These are phyloP conservation scores for Aspergillus jensenii DNA, from an alignment of 2,329 filamentous ascomycete genomes.

Conservation along the genomic window DNA sequence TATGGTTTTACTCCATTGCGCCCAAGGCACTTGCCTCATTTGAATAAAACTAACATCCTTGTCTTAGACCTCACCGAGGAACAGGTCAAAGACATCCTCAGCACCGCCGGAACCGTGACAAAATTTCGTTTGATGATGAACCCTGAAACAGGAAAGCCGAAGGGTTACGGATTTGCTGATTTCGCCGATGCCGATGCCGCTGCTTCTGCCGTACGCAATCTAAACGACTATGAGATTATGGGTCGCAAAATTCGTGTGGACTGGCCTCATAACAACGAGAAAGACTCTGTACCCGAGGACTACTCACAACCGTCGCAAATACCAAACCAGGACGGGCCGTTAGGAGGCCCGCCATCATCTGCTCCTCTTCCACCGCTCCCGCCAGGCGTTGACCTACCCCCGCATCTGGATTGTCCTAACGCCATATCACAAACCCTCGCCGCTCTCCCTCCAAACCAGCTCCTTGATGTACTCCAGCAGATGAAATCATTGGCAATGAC, in stretches of 20 bases:
- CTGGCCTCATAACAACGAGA: conserved; percentile 89
- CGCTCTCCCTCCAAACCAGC: conserved; percentile 79
- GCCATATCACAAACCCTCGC: conserved; percentile 89
- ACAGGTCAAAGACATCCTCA: conserved; percentile 92
- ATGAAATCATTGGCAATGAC: conserved; percentile 87
- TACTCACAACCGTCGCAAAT: conserved; percentile 44
- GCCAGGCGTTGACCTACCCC: conserved; percentile 77
- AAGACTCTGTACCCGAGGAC: conserved; percentile 59
- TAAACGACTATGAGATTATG: conserved; percentile 95
- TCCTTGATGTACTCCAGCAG: conserved; percentile 89
- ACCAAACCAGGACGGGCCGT: conserved; percentile 38
- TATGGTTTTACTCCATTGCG: conserved; percentile 56
- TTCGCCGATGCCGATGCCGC: conserved; percentile 91
- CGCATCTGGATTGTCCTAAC: conserved; percentile 80
- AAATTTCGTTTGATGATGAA: conserved; percentile 95
- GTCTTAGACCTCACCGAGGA: conserved; percentile 86
- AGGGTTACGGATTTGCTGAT: conserved; percentile 95
- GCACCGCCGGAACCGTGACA: conserved; percentile 82
- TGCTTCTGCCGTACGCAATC: conserved; percentile 88
- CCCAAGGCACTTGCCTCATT: no score
- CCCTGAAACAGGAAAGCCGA: conserved; percentile 88
- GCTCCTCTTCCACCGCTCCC: conserved; percentile 74
- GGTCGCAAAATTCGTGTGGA: conserved; percentile 91
- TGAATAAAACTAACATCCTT: background rate
- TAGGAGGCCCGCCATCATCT: conserved; percentile 45